Percentiles rank a stretch among this genome's conserved stretches.
phyloP scores from a whole-genome alignment of 306 rosid genomes.

The Prunus campanulata region DNA sequence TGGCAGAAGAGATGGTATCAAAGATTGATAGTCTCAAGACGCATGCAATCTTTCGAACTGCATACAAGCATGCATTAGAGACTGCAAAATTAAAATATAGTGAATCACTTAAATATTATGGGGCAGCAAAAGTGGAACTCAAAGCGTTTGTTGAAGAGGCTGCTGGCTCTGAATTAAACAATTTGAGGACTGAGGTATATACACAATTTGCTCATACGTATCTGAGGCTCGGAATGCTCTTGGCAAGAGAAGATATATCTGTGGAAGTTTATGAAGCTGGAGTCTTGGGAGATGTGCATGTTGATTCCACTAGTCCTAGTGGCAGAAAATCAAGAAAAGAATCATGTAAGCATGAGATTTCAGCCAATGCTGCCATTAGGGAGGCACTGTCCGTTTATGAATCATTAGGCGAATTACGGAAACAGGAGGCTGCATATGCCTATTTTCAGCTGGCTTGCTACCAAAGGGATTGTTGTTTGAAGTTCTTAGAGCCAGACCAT shows the following conservation, averaged over 20 bases:
- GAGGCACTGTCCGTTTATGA: conserved; percentile 82
- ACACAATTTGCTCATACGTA: conserved; percentile 89
- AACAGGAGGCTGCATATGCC: conserved; percentile 92
- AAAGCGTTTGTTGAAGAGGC: conserved; percentile 43
- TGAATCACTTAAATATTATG: conserved; percentile 84
- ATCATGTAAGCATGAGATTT: conserved; percentile 69
- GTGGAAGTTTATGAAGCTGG: conserved; percentile 69
- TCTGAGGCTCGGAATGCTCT: conserved; percentile 92
- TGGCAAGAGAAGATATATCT: conserved; percentile 79
- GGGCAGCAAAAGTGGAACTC: conserved; percentile 79
- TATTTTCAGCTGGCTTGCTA: conserved; percentile 84
- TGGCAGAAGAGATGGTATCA: conserved; percentile 83
- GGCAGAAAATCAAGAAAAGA: conserved; percentile 51
- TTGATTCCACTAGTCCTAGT: conserved; percentile 28
- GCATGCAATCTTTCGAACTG: conserved; percentile 49
- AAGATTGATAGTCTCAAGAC: conserved; percentile 59
- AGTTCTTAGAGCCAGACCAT: conserved; percentile 62
- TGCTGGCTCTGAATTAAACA: conserved; percentile 37
- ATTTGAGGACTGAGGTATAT: conserved; percentile 70
- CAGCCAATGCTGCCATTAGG: conserved; percentile 93
- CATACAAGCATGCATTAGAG: conserved; percentile 71
- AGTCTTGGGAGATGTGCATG: conserved; percentile 39
- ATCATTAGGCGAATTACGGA: conserved; percentile 82
- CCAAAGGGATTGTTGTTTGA: conserved; percentile 85
- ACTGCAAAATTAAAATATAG: conserved; percentile 76